phyloP scores from a whole-genome alignment of 176 grass and related monocot species.

The Coix lacrymajobi region DNA sequence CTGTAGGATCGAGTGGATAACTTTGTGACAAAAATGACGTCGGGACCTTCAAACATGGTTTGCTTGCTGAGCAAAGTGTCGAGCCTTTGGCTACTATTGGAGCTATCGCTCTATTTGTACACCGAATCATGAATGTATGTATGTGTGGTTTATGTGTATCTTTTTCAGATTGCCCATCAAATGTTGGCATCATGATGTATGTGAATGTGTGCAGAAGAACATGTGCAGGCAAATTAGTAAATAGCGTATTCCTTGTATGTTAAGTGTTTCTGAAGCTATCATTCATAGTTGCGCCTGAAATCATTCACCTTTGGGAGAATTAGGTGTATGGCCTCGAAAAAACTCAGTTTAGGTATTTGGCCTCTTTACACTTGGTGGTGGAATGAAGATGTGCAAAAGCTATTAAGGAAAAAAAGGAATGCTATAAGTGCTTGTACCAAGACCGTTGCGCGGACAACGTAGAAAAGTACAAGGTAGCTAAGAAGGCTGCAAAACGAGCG shows the following conservation, averaged over 20 bases:
- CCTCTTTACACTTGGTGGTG: too few species aligned
- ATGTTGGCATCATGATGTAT: neutral
- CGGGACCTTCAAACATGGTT: neutral
- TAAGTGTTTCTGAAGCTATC: neutral
- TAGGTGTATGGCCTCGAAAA: too few species aligned
- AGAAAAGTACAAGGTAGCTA: too few species aligned
- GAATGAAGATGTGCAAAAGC: too few species aligned
- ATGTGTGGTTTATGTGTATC: neutral
- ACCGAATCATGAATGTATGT: conserved; percentile 16
- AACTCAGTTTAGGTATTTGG: too few species aligned
- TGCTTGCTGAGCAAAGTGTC: neutral
- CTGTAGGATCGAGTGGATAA: conserved; percentile 35
- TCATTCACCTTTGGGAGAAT: too few species aligned
- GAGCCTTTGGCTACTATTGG: neutral
- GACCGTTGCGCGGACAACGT: too few species aligned
- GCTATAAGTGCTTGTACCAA: too few species aligned
- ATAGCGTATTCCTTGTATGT: neutral
- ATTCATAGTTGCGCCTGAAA: neutral
- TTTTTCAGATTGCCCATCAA: neutral
- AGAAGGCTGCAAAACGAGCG: too few species aligned
- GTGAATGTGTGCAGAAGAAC: neutral
- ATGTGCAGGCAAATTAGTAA: neutral
- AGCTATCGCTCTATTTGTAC: neutral
- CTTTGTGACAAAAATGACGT: neutral
- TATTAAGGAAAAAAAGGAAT: too few species aligned